Evolutionary conservation across 176 grass and related monocot genomes (phyloP), one percentile per base, ranked within the genome.

Genomic region (Saccharum officinarum): DNA sequence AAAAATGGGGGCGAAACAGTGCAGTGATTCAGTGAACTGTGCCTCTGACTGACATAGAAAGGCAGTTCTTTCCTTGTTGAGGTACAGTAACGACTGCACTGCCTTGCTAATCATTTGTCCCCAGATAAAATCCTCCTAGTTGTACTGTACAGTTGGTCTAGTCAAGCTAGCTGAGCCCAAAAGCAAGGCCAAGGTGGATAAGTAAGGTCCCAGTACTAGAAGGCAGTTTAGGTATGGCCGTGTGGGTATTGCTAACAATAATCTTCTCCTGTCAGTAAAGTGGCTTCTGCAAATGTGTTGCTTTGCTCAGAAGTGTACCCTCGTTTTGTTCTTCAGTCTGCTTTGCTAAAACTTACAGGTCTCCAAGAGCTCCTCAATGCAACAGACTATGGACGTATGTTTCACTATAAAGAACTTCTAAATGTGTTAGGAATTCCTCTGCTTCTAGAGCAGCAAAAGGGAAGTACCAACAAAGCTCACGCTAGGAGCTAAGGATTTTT

Each of bases 221-320:
- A 77, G 55, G 5, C 37, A 38, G 37, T 4, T 38, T 38, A 41
- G 28, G 28, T 28, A 28, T 28, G 28, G 28, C 28, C 28, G 28
- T 77, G 83, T 22, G 54, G 11, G 39, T 59, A 11, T 46, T 17
- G 1, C n/a, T 10, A 5, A 2, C 3, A 39, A 73, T 46, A 4
- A 72, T 78, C 73, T 79, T 86, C 64, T 73, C 25, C 12, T 86
- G 57, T 73, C 79, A 83, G 73, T 38, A 78, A 90, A 73, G 84
- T 4, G 26, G 11, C 79, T 67, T 82, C 36, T 16, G 14, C 70
- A 52, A 47, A 42, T 55, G 57, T 12, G 78, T 65, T 57, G 55
- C 55, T 79, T 50, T 12, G n/a, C 28, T 63, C 50, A 82, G 63
- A 81, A 67, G 82, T 13, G 52, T 77, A 82, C 78, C 25, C n/a